phyloP scores from a whole-genome alignment of 345 rosid species.

The Corymbia maculata region DNA sequence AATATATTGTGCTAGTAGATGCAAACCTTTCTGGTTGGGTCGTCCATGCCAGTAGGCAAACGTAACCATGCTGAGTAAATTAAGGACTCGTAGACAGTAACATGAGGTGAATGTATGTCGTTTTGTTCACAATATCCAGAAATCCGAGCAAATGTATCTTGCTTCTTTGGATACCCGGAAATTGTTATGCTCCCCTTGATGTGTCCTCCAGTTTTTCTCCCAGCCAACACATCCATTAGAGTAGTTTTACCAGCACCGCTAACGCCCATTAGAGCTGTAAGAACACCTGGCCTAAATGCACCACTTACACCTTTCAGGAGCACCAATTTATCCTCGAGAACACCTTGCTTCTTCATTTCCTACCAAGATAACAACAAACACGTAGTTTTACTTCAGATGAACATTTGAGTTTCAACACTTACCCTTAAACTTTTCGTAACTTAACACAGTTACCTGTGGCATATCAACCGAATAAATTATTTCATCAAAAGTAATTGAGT shows the following conservation, averaged over 20 bases:
- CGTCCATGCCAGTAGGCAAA: conserved; percentile 17
- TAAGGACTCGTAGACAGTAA: conserved; percentile 41
- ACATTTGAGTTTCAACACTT: not conserved
- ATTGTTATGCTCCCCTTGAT: conserved; percentile 26
- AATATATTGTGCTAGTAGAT: not conserved
- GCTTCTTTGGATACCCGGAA: conserved; percentile 43
- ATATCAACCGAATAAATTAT: conserved; percentile 39
- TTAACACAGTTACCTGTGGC: conserved; percentile 30
- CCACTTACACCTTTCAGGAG: conserved; percentile 40
- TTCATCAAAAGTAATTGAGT: conserved; percentile 40
- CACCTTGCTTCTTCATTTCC: conserved; percentile 43
- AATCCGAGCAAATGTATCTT: conserved; percentile 45
- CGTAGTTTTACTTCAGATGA: not conserved
- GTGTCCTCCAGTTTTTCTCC: conserved; percentile 44
- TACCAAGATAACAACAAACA: not conserved
- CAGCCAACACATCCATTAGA: conserved; percentile 46
- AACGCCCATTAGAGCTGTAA: conserved; percentile 52
- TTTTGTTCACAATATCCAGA: conserved; percentile 51
- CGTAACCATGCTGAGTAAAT: conserved; percentile 50
- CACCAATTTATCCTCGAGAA: conserved; percentile 26
- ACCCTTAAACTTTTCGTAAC: not conserved
- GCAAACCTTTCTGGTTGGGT: conserved; percentile 27
- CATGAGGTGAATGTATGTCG: conserved; percentile 42
- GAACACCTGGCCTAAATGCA: conserved; percentile 44
- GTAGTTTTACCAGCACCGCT: conserved; percentile 54